These are phyloP conservation scores for Sclerotinia borealis DNA, from an alignment of 2,329 filamentous ascomycete species.

Conservation along the genomic window DNA sequence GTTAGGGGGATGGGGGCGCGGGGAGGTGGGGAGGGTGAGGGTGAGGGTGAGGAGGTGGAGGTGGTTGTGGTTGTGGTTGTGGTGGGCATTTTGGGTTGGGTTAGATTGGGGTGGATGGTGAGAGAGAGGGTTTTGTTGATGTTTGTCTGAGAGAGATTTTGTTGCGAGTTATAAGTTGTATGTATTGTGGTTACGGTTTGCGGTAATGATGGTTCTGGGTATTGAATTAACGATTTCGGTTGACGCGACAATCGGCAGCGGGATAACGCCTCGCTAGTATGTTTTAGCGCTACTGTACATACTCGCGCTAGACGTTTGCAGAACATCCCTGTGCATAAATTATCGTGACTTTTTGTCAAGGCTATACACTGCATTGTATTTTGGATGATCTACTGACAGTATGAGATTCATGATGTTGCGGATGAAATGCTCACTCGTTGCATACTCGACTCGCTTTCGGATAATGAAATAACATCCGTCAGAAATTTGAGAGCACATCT, in stretches of 20 bases:
- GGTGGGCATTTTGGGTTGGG: neutral
- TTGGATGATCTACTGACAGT: neutral
- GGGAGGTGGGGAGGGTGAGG: slow-evolving; percentile 23
- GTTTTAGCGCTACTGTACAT: too few species aligned
- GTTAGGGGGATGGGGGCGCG: slow-evolving; percentile 26
- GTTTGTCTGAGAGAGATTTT: too few species aligned
- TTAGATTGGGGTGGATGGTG: neutral
- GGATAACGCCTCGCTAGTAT: too few species aligned
- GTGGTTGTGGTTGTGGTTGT: neutral
- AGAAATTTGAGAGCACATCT: neutral
- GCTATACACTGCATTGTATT: neutral
- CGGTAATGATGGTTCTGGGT: too few species aligned
- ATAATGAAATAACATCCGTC: neutral
- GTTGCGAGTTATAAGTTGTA: too few species aligned
- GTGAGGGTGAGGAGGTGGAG: neutral
- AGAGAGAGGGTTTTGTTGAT: too few species aligned
- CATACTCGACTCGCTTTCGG: neutral
- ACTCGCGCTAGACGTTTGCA: too few species aligned
- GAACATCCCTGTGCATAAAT: too few species aligned
- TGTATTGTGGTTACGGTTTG: too few species aligned
- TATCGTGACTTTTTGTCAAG: too few species aligned
- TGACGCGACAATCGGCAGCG: too few species aligned
- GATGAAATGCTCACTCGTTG: neutral
- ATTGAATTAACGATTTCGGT: too few species aligned
- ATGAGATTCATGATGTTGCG: neutral